Evolutionary conservation across 1,139 yeast species (phyloP).

Genomic region (Pichia sp.): DNA sequence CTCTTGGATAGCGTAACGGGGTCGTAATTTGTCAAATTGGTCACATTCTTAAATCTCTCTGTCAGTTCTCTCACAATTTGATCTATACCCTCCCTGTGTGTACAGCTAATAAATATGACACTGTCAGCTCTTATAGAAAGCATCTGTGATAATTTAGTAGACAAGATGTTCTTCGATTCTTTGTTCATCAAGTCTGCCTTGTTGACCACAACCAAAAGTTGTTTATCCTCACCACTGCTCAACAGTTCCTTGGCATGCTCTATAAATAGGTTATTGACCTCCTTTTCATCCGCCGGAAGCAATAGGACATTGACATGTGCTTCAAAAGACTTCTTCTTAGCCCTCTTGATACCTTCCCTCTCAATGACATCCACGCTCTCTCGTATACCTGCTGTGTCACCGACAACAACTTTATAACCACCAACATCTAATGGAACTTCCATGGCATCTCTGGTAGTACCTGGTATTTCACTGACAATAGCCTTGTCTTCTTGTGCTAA

Average conservation of each 20-base stretch:
- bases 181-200: conserved; percentile 50
- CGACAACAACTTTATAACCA: conserved; percentile 77
- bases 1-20: conserved; percentile 70
- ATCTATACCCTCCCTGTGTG: conserved; percentile 42
- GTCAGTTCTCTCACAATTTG: conserved; percentile 36
- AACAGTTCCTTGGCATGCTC: conserved; percentile 30
- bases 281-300: conserved; percentile 33
- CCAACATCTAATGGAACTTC: conserved; percentile 75
- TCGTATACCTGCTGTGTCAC: conserved; percentile 94
- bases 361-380: conserved; percentile 56
- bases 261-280: conserved; percentile 29
- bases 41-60: conserved; percentile 39
- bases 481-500: conserved; percentile 80
- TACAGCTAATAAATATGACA: conserved; percentile 55
- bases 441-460: conserved; percentile 88
- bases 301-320: conserved; percentile 57
- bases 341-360: conserved; percentile 73
- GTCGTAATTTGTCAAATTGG: conserved; percentile 43
- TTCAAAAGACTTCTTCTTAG: conserved; percentile 48
- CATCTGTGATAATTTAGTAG: conserved; percentile 20
- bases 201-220: conserved; percentile 45
- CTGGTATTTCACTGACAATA: conserved; percentile 86
- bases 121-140: conserved; percentile 17
- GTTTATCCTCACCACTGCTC: conserved; percentile 10
- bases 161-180: conserved; percentile 17